Evolutionary conservation across 495 filamentous ascomycete genomes (phyloP).

Genomic region (Penicillium cosmopolitanum): DNA sequence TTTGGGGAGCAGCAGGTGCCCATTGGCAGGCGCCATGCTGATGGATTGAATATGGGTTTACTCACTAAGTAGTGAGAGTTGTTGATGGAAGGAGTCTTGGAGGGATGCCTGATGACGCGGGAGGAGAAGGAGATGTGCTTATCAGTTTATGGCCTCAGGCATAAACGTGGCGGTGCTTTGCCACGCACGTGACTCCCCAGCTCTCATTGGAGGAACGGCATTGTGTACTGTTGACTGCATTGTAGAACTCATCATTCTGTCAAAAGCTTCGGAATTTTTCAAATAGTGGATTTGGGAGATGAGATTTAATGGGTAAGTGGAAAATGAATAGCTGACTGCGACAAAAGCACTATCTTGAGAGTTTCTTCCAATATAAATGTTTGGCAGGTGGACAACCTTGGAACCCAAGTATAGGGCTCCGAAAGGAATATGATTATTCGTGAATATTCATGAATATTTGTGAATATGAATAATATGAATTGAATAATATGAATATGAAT

Average conservation of each 20-base stretch:
- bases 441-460: too few relatives aligned
- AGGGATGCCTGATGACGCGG: constrained; percentile 40
- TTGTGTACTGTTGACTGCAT: constrained; percentile 1
- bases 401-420: too few relatives aligned
- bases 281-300: neutral
- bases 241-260: constrained; percentile 1
- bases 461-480: too few relatives aligned
- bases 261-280: neutral
- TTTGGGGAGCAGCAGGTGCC: constrained; percentile 73
- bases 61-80: constrained; percentile 25
- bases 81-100: constrained; percentile 21
- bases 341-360: too few relatives aligned
- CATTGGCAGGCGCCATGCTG: constrained; percentile 68
- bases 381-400: too few relatives aligned
- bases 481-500: too few relatives aligned
- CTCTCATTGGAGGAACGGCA: neutral
- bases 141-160: constrained; percentile 21
- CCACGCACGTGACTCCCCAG: constrained; percentile 32
- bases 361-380: too few relatives aligned
- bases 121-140: constrained; percentile 17
- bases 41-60: constrained; percentile 18
- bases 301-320: neutral
- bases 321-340: too few relatives aligned
- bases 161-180: constrained; percentile 35
- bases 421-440: too few relatives aligned